phyloP scores from a whole-genome alignment of 2,329 filamentous ascomycete species.

The Cyphellophora attinorum region DNA sequence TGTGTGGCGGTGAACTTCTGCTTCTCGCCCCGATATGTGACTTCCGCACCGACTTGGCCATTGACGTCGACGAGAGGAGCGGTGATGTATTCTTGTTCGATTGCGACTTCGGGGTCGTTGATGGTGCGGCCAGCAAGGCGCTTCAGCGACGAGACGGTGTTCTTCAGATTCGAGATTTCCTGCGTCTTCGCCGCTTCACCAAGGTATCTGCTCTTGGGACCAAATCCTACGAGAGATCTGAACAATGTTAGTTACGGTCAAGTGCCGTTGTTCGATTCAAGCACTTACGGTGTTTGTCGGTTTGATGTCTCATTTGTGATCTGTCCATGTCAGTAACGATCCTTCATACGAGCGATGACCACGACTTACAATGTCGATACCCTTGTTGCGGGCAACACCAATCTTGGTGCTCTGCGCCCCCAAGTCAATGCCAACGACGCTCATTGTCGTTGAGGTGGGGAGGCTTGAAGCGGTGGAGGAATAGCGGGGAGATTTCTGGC shows the following conservation, averaged over 20 bases:
- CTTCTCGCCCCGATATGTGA: slow-evolving; percentile 88
- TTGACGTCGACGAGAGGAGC: slow-evolving; percentile 79
- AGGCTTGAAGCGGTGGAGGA: not conserved
- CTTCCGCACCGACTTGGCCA: slow-evolving; percentile 90
- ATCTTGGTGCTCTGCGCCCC: slow-evolving; percentile 95
- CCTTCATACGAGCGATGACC: slow-evolving; percentile 1
- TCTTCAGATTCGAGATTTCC: slow-evolving; percentile 99
- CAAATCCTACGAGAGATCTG: slow-evolving; percentile 90
- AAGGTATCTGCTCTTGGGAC: slow-evolving; percentile 84
- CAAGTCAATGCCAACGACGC: slow-evolving; percentile 76
- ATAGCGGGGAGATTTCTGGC: no score
- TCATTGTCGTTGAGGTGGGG: slow-evolving; percentile 31
- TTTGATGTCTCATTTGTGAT: slow-evolving; percentile 99
- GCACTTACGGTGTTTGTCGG: slow-evolving; percentile 86
- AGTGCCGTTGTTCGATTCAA: slow-evolving; percentile 1
- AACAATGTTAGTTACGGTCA: slow-evolving; percentile 5
- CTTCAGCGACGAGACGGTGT: slow-evolving; percentile 89
- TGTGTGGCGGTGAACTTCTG: slow-evolving; percentile 91
- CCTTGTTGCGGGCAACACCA: slow-evolving; percentile 94
- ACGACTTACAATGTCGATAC: slow-evolving; percentile 90
- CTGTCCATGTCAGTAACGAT: slow-evolving; percentile 36
- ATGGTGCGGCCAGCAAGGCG: slow-evolving; percentile 79
- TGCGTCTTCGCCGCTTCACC: slow-evolving; percentile 96
- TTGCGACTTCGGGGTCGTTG: slow-evolving; percentile 82
- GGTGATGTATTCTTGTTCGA: slow-evolving; percentile 86